Conservation (phyloP, 495 filamentous ascomycete genomes). For the Barbatosphaeria neglecta region DNA sequence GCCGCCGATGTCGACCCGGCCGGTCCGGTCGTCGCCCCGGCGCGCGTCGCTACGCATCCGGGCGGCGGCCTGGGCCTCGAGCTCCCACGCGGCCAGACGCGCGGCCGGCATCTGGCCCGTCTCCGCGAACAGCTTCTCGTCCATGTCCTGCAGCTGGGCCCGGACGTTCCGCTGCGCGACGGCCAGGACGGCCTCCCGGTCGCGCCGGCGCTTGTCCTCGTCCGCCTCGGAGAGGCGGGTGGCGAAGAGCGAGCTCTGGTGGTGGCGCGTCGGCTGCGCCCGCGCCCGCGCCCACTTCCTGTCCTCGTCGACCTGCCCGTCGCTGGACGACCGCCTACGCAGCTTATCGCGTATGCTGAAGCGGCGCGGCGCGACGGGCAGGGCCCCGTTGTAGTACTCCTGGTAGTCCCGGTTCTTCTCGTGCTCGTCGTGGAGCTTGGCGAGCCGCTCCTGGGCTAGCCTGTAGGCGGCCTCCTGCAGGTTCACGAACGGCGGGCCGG, state of each 20-base stretch:
- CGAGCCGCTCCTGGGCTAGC: constrained; percentile 69
- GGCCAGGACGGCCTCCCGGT: constrained; percentile 63
- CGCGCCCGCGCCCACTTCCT: constrained; percentile 51
- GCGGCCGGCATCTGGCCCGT: constrained; percentile 65
- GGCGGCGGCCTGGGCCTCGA: constrained; percentile 55
- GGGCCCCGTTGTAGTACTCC: constrained; percentile 67
- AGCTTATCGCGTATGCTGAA: constrained; percentile 44
- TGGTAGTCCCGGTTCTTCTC: constrained; percentile 44
- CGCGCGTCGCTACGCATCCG: constrained; percentile 49
- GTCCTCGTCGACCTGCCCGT: constrained; percentile 53
- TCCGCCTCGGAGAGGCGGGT: constrained; percentile 58
- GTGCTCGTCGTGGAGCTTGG: constrained; percentile 65
- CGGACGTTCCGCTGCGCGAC: constrained; percentile 77
- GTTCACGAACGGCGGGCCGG: constrained; percentile 34
- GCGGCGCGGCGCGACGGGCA: constrained; percentile 21
- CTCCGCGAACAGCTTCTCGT: constrained; percentile 62
- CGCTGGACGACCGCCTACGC: constrained; percentile 57
- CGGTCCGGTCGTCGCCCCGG: constrained; percentile 27
- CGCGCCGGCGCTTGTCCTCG: constrained; percentile 57
- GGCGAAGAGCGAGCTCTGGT: constrained; percentile 67
- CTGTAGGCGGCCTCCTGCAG: constrained; percentile 78
- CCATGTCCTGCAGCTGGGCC: constrained; percentile 63
- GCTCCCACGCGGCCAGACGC: constrained; percentile 65
- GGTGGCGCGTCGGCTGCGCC: constrained; percentile 59
- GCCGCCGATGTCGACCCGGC: constrained; percentile 69